Evolutionary conservation across 805 yeast species (phyloP).

Genomic region (Maudiozyma barnettii): DNA sequence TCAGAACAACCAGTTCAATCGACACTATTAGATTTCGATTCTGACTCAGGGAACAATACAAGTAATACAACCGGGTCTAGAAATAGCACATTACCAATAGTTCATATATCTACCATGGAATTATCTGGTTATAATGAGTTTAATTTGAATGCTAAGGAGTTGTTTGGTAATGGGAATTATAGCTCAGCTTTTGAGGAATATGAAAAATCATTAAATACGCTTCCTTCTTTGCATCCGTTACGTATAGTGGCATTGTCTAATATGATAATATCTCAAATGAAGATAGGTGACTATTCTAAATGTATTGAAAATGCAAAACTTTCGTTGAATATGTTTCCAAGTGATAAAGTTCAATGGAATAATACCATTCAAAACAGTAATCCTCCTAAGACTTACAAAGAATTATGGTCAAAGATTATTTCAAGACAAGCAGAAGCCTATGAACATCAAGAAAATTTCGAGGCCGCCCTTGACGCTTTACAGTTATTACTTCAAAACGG

Average conservation of each 20-base stretch:
- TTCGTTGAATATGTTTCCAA: slow-evolving; percentile 29
- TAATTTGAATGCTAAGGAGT: slow-evolving; percentile 48
- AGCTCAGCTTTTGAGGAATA: slow-evolving; percentile 53
- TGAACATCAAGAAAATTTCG: slow-evolving; percentile 67
- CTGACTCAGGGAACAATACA: neutral
- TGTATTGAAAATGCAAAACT: slow-evolving; percentile 24
- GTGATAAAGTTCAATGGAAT: slow-evolving; percentile 27
- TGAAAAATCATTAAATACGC: slow-evolving; percentile 41
- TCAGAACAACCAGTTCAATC: neutral
- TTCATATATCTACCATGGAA: slow-evolving; percentile 24
- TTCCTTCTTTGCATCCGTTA: slow-evolving; percentile 58
- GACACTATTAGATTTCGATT: slow-evolving; percentile 15
- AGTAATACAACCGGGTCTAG: neutral
- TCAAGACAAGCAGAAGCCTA: slow-evolving; percentile 72
- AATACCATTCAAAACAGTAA: slow-evolving; percentile 35
- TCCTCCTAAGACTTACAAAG: slow-evolving; percentile 31
- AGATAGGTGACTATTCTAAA: slow-evolving; percentile 54
- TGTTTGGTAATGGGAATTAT: slow-evolving; percentile 79
- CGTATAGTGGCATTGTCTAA: slow-evolving; percentile 67
- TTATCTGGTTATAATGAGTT: slow-evolving; percentile 35
- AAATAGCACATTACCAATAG: neutral
- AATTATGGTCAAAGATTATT: slow-evolving; percentile 65
- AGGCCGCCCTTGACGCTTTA: slow-evolving; percentile 55
- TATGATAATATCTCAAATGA: slow-evolving; percentile 55
- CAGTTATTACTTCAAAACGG: slow-evolving; percentile 58